phyloP scores from a whole-genome alignment of 495 filamentous ascomycete genomes.

The Penicillium subrubescens region DNA sequence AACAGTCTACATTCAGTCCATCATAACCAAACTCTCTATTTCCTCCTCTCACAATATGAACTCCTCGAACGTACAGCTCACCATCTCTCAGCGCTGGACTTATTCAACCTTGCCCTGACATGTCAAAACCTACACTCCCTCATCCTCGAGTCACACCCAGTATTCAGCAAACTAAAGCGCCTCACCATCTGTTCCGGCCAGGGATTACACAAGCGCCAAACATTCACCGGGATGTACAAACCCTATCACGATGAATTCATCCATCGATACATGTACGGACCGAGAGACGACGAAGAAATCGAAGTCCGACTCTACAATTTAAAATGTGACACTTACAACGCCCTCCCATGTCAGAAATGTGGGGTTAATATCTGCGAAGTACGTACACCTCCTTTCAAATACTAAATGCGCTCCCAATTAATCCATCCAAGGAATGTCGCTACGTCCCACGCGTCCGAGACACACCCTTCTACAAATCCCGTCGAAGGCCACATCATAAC shows the following conservation, averaged over 20 bases:
- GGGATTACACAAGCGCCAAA: background rate
- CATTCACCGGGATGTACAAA: background rate
- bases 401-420: background rate
- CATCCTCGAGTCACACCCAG: background rate
- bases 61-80: background rate
- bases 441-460: background rate
- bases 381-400: background rate
- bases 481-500: background rate
- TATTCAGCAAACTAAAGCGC: background rate
- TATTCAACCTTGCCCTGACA: background rate
- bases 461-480: background rate
- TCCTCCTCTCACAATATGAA: background rate
- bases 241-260: background rate
- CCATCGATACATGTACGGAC: background rate
- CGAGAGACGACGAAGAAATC: background rate
- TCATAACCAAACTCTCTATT: background rate
- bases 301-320: background rate
- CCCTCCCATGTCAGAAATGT: background rate
- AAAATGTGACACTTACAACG: background rate
- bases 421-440: background rate
- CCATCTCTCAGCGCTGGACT: background rate
- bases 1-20: background rate
- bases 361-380: background rate
- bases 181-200: background rate
- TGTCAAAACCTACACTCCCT: background rate